Evolutionary conservation across 352 stramenopile species (phyloP), one percentile per base, ranked within the genome.

Genomic region (Halophytophthora batemanensis): DNA sequence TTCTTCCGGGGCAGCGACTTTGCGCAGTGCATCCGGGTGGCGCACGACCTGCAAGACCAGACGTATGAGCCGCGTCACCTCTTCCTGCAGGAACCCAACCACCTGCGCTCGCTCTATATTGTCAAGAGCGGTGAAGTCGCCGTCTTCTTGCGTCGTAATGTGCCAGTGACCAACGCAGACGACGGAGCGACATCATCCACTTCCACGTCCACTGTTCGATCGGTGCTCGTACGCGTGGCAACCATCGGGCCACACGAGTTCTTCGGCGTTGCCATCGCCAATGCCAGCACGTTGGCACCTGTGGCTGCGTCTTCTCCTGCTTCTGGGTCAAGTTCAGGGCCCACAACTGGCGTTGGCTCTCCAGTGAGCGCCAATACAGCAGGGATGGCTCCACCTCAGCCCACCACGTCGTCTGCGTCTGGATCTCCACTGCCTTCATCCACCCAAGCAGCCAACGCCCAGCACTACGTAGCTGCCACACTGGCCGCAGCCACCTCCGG

Each of bases 191-290:
- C 43, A 8, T 46, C 59, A 1, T 31, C 31, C n/a, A n/a, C n/a
- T n/a, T n/a, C n/a, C n/a, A n/a, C n/a, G 19, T 23, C 50, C n/a
- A 29, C 45, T 21, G 53, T 31, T 0, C 64, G 64, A 42, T 49
- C 64, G 49, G 74, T 76, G 17, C 71, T 90, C 23, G 64, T 87
- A 23, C 72, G 77, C 22, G 77, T 90, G 21, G 79, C 79, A 35
- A 87, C 79, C 5, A 90, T 90, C 21, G 70, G 79, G n/a, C 60
- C 72, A 0, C 74, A 82, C 35, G 76, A 87, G 38, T 82, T 87
- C 53, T 90, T 90, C 31, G 75, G 74, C 0, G 59, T 83, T 15
- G 61, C 69, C 3, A 74, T 87, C 19, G 62, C 69, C 0, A 71
- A 54, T 11, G 61, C 60, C 6, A 84, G 68, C 23, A 59, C 68